Evolutionary conservation across 768 basidiomycete genomes (phyloP), one percentile per base, ranked within the genome.

Genomic region (Suillus tomentosus): DNA sequence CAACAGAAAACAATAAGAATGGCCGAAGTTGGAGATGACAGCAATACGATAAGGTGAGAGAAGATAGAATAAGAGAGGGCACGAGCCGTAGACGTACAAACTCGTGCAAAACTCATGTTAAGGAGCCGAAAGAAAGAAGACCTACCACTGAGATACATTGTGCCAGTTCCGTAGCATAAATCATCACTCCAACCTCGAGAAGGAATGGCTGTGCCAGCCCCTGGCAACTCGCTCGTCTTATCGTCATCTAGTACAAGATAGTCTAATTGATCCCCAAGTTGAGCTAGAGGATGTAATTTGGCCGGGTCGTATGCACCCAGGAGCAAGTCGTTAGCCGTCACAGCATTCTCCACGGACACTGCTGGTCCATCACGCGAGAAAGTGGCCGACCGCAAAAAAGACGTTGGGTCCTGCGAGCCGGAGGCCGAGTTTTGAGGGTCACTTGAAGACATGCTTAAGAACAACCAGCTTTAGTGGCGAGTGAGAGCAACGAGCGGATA

Each of bases 151-250:
- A 99, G 88, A 87, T 99, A 99, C 82, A 95, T 97, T 69, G 96
- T 96, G 67, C 97, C 97, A 72, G 96, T 98, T 73, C 97, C 97
- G 80, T 99, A 98, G 86, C 95, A 98, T 65, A 99, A 80, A 81
- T 99, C 97, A 82, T 99, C 97, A 80, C 94, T 93, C 96, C 95
- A 99, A 67, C 97, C 95, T 81, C 97, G 84, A 75, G 90, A 92
- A 70, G 96, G 95, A 68, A 99, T 86, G 64, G 96, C 95, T 65
- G 92, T 95, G 70, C 84, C 85, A 70, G 92, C 87, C 59, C 97
- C 97, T 74, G 94, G 94, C 66, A 97, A 81, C 62, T 94, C 88
- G 77, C 79, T 94, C 70, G 90, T 89, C 82, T 99, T 96, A 80
- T 96, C 96, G 77, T 99, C 97, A 67, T 99, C 96, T 64, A 99